Evolutionary conservation across 129 eudicot species (phyloP), one percentile per base, ranked within the genome.

Genomic region (Chrysanthemum makinoi): DNA sequence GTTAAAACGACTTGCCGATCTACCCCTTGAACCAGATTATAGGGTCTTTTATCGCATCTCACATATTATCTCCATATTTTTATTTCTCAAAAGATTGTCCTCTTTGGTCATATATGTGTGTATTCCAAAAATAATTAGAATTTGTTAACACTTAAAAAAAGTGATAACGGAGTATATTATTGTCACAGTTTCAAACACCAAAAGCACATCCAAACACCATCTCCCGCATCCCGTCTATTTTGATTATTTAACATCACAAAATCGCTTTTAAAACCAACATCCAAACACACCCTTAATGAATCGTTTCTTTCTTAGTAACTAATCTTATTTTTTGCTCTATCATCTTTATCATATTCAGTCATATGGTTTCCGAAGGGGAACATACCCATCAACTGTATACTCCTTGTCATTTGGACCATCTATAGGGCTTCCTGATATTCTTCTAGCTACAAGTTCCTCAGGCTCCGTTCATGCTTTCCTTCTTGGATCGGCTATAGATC

Each of bases 301-400:
- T 39, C 46, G 7, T 39, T 39, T 7, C 16, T 74, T 19, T 78
- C 16, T 56, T 18, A 15, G 10, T 24, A 56, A 48, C 44, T 56
- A 71, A 28, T 50, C 11, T 3, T 69, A 78, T 43, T 15, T 69
- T 44, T 6, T 71, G 50, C 70, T 81, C 4, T 65, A 5, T 66
- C 51, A 66, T 52, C 61, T 69, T 68, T 60, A 47, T 73, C 8
- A 66, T 77, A 63, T 50, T 18, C 93, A 93, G 98, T 89, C 90
- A 2, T 89, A 85, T 69, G 89, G 96, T 81, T 93, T 93, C 76
- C 83, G 96, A 78, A 89, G 98, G 83, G 98, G 98, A 55, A 80
- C 98, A 70, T 93, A 87, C 71, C 84, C 96, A 58, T 93, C 98
- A 60, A 79, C 82, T 15, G 82, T 93, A 78, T 93, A 70, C 83